Base-by-base conservation (phyloP, 768 basidiomycete species). In the Amyloporia xantha region DNA sequence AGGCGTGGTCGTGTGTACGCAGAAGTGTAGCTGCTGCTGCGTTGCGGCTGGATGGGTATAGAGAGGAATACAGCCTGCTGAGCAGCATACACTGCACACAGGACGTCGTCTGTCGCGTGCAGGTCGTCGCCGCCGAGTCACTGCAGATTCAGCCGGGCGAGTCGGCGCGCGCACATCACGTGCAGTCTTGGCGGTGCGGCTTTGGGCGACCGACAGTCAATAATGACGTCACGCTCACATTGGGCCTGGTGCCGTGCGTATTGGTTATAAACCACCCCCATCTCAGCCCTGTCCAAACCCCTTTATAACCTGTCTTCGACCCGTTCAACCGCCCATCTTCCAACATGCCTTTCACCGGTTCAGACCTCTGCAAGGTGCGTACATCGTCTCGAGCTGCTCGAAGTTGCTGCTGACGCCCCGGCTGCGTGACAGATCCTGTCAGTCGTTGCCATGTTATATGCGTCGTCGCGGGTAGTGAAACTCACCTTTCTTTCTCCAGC, bases 301-400 rank as follows among this genome's bases (percentile, higher is more conserved):
- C 50, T 41, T 19, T 51, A 4, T 26, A 24, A 27, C 48, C 44
- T 44, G 39, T 50, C 47, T 52, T 48, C 50, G 17, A 41, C 26
- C 47, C 30, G 15, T 53, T 44, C 44, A 25, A 41, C 49, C 40
- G 54, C 45, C 44, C 46, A 47, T 27, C 50, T 44, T 44, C 49
- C 58, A 59, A 50, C 57, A 86, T 90, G 87, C 66, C 87, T 39
- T 73, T 84, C 68, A 88, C 85, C 44, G 70, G 69, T 46, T 81
- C 84, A 41, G 86, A 91, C 61, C 78, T 90, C 47, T 84, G 80
- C 78, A 90, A 90, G 70, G 85, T 82, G n/a, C 41, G 66, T 67
- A 41, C 45, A 23, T 21, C 12, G 40, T 51, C n/a, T n/a, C n/a
- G n/a, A n/a, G n/a, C n/a, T n/a, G n/a, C n/a, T n/a, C n/a, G n/a